Evolutionary conservation across 2,329 filamentous ascomycete species (phyloP).

Genomic region (Fusarium sp.): DNA sequence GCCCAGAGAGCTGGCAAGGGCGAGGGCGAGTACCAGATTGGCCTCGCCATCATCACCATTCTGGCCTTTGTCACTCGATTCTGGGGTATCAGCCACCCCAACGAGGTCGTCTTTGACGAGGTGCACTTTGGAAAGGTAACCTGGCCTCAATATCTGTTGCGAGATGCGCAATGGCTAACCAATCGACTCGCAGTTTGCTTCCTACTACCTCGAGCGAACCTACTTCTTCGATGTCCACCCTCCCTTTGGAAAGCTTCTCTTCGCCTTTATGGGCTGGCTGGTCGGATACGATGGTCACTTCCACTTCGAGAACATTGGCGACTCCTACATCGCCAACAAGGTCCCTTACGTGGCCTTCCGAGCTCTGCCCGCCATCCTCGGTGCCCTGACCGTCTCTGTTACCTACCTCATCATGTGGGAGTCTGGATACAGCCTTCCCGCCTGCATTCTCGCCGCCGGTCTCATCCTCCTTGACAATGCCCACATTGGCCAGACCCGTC

Average conservation of each 20-base stretch:
- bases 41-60: constrained; percentile 79
- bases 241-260: constrained; percentile 97
- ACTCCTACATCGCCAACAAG: constrained; percentile 97
- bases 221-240: constrained; percentile 99
- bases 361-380: constrained; percentile 90
- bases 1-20: constrained; percentile 56
- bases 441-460: constrained; percentile 86
- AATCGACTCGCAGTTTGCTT: constrained; percentile 68
- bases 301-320: constrained; percentile 98
- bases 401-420: constrained; percentile 99
- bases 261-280: constrained; percentile 96
- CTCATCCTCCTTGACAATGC: constrained; percentile 96
- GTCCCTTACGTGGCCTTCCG: constrained; percentile 98
- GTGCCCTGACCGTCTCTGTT: constrained; percentile 92
- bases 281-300: constrained; percentile 98
- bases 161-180: constrained; percentile 26
- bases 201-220: constrained; percentile 91
- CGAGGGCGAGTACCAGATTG: constrained; percentile 89
- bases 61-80: constrained; percentile 93
- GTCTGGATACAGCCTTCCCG: constrained; percentile 95
- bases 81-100: constrained; percentile 94
- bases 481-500: constrained; percentile 93
- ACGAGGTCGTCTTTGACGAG: constrained; percentile 98
- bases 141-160: not conserved
- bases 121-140: constrained; percentile 99